These are phyloP conservation scores for Hordeum pubiflorum DNA, from an alignment of 202 grass and related monocot species.

Conservation along the genomic window DNA sequence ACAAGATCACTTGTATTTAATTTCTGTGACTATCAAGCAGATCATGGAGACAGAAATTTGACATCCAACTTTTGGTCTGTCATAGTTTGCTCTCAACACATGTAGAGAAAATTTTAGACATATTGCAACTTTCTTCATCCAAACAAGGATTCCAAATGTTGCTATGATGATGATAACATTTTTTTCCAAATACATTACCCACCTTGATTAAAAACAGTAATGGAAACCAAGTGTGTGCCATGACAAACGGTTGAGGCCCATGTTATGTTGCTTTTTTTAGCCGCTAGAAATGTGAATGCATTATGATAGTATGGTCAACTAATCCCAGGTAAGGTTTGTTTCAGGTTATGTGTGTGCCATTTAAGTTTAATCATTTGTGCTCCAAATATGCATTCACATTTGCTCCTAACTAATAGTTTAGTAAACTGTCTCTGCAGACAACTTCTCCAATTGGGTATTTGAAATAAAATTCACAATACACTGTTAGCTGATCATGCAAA, in stretches of 20 bases:
- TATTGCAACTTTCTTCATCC: background rate
- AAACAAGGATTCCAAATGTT: slow-evolving; percentile 1
- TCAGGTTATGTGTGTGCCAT: background rate
- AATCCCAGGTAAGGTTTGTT: background rate
- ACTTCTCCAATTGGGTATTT: background rate
- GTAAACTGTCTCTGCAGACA: background rate
- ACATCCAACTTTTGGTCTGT: background rate
- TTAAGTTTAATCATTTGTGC: background rate
- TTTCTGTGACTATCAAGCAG: background rate
- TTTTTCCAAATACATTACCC: background rate
- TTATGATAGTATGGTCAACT: background rate
- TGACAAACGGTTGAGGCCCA: no score
- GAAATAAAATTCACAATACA: background rate
- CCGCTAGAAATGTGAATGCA: background rate
- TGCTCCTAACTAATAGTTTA: background rate
- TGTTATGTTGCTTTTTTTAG: background rate
- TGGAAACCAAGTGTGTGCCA: background rate
- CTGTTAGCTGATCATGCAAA: background rate
- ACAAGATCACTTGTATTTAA: background rate
- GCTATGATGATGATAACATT: background rate
- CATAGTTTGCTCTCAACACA: background rate
- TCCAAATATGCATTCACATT: background rate
- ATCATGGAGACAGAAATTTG: background rate
- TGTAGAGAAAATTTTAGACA: background rate
- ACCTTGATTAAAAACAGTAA: background rate